These are phyloP conservation scores for Fusarium sublunatum DNA, from an alignment of 2,329 filamentous ascomycete species.

Conservation along the genomic window DNA sequence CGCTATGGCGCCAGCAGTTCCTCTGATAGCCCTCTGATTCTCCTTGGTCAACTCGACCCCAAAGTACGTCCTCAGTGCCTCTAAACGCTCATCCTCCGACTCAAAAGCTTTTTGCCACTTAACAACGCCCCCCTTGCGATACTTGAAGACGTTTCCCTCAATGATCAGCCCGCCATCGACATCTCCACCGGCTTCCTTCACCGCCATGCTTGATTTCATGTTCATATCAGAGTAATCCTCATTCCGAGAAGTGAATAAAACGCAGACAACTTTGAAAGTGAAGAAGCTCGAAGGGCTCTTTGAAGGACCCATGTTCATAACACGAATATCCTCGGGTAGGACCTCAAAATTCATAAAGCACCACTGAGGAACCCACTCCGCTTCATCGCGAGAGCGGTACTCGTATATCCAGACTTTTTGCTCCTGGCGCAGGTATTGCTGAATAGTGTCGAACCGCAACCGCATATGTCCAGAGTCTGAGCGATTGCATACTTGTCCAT, in stretches of 20 bases:
- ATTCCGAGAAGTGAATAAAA: constrained; percentile 20
- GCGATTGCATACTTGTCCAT: neutral
- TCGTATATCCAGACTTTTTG: constrained; percentile 31
- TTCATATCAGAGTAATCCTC: constrained; percentile 3
- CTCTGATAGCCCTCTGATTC: constrained; percentile 16
- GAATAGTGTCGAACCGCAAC: constrained; percentile 1
- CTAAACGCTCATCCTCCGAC: constrained; percentile 11
- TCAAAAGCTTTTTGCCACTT: constrained; percentile 18
- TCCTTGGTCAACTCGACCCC: constrained; percentile 4
- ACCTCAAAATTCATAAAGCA: constrained; percentile 25
- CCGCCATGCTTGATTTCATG: neutral
- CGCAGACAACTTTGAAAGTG: constrained; percentile 23
- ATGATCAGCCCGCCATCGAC: constrained; percentile 23
- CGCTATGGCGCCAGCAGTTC: constrained; percentile 16
- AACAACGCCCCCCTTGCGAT: neutral
- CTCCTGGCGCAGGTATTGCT: constrained; percentile 5
- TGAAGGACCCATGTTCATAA: constrained; percentile 27
- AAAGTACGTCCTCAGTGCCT: constrained; percentile 13
- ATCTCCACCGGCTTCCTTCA: neutral
- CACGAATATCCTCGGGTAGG: constrained; percentile 26
- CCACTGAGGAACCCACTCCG: constrained; percentile 25
- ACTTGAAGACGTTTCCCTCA: constrained; percentile 10
- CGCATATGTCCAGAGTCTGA: constrained; percentile 18
- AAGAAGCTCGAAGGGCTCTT: constrained; percentile 31
- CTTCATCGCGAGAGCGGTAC: neutral